phyloP scores from a whole-genome alignment of 1,284 basidiomycete species.

The Trichosporon ovoides region DNA sequence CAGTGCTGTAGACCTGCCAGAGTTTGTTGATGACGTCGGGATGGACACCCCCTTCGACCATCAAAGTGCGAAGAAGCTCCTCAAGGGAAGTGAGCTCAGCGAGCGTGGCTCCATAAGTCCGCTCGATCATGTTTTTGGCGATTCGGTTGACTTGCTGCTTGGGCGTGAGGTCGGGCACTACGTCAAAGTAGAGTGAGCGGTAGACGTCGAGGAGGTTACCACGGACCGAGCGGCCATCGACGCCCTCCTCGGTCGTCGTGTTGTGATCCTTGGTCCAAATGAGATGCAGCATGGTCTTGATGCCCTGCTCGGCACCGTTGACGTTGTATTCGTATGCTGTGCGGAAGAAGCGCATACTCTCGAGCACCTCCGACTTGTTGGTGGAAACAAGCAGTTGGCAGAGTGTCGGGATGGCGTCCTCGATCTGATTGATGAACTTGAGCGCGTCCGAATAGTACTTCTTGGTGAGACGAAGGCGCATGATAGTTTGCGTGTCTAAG shows the following conservation, averaged over 20 bases:
- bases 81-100: constrained; percentile 95
- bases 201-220: constrained; percentile 87
- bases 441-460: constrained; percentile 85
- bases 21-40: constrained; percentile 80
- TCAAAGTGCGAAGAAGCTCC: constrained; percentile 92
- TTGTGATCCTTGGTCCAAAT: constrained; percentile 96
- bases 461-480: constrained; percentile 70
- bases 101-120: constrained; percentile 83
- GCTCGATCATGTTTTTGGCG: constrained; percentile 96
- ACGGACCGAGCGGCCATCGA: constrained; percentile 82
- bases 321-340: constrained; percentile 79
- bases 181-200: constrained; percentile 80
- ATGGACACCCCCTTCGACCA: constrained; percentile 70
- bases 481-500: constrained; percentile 59
- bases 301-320: constrained; percentile 65
- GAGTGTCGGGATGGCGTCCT: constrained; percentile 69
- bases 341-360: constrained; percentile 92
- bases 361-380: constrained; percentile 88
- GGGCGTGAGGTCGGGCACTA: constrained; percentile 59
- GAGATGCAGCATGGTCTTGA: constrained; percentile 94
- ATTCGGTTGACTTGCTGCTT: constrained; percentile 90
- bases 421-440: constrained; percentile 76
- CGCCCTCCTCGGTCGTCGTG: constrained; percentile 62
- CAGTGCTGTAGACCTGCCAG: constrained; percentile 89
- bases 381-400: constrained; percentile 79